Evolutionary conservation across 805 yeast genomes (phyloP).

Genomic region (Wickerhamiella slavikovae): DNA sequence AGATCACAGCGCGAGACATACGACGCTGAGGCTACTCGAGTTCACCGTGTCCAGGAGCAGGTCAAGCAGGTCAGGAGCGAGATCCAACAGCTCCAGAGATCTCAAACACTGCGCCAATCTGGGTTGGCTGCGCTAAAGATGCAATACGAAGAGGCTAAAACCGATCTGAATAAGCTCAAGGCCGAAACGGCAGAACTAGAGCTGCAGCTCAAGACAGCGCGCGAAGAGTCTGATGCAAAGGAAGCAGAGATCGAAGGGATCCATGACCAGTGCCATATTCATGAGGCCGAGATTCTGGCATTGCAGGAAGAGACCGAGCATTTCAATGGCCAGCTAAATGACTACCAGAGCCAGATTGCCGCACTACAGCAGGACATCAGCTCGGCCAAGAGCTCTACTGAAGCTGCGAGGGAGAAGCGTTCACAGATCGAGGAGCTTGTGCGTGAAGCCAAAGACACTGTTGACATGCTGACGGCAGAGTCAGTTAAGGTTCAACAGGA

Average conservation of each 20-base stretch:
- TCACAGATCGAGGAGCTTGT: conserved; percentile 1
- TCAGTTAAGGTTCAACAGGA: conserved; percentile 3
- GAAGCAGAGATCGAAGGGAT: conserved; percentile 20
- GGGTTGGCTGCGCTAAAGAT: conserved; percentile 11
- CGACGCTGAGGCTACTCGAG: conserved; percentile 59
- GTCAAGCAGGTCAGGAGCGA: conserved; percentile 39
- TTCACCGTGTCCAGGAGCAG: conserved; percentile 45
- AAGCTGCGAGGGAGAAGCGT: conserved; percentile 2
- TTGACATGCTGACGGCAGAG: conserved; percentile 2
- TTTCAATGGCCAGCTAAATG: conserved; percentile 2
- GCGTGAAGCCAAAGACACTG: conserved; percentile 2
- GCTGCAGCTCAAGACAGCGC: too few species aligned
- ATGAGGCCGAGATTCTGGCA: conserved; percentile 4
- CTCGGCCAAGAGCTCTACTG: conserved; percentile 1
- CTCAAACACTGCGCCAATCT: conserved; percentile 10
- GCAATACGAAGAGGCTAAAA: conserved; percentile 8
- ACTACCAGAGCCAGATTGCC: conserved; percentile 3
- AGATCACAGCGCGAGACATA: conserved; percentile 44
- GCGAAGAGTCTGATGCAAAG: conserved; percentile 17
- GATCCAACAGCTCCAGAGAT: conserved; percentile 13
- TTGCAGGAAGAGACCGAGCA: conserved; percentile 5
- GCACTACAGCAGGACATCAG: conserved; percentile 7
- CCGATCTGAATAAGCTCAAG: conserved; percentile 19
- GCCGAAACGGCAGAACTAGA: too few species aligned
- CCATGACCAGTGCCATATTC: conserved; percentile 4